Percentiles rank a stretch among this genome's conserved stretches.
Conservation (phyloP, 768 basidiomycete genomes). For the Tylopilus subfusipes region DNA sequence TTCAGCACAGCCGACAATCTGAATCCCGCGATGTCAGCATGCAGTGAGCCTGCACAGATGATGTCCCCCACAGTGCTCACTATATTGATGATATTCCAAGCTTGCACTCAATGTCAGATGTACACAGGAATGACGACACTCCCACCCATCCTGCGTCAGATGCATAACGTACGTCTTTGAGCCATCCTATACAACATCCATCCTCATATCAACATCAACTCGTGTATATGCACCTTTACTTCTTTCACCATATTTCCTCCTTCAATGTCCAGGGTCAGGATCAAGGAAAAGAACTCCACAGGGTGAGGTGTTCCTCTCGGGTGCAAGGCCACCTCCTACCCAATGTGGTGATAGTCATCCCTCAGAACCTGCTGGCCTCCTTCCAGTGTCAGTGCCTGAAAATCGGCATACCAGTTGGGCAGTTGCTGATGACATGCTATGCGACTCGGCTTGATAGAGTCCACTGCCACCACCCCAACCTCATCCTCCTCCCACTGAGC, state of each 20-base stretch:
- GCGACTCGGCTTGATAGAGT: conserved; percentile 12
- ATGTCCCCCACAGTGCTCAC: conserved; percentile 7
- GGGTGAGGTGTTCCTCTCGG: conserved; percentile 28
- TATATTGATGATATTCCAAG: conserved; percentile 21
- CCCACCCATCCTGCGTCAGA: conserved; percentile 24
- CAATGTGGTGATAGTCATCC: conserved; percentile 12
- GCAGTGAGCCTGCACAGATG: conserved; percentile 21
- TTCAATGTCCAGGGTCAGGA: conserved; percentile 27
- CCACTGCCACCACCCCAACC: conserved; percentile 7
- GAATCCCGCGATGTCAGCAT: conserved; percentile 15
- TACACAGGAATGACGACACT: conserved; percentile 18
- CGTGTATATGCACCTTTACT: conserved; percentile 19
- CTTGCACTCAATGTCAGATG: conserved; percentile 16
- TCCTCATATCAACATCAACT: conserved; percentile 28
- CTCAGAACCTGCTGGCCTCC: not conserved
- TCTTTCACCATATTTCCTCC: conserved; percentile 16
- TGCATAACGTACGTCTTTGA: conserved; percentile 38
- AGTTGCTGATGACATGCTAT: not conserved
- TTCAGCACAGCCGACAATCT: conserved; percentile 9
- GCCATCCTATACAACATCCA: conserved; percentile 26
- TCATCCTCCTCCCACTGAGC: conserved; percentile 2
- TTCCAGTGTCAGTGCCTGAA: conserved; percentile 6
- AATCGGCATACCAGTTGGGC: conserved; percentile 3
- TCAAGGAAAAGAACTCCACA: conserved; percentile 36
- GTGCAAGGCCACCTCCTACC: conserved; percentile 8